Evolutionary conservation across 129 eudicot genomes (phyloP), one percentile per base, ranked within the genome.

Genomic region (Lactuca saligna): DNA sequence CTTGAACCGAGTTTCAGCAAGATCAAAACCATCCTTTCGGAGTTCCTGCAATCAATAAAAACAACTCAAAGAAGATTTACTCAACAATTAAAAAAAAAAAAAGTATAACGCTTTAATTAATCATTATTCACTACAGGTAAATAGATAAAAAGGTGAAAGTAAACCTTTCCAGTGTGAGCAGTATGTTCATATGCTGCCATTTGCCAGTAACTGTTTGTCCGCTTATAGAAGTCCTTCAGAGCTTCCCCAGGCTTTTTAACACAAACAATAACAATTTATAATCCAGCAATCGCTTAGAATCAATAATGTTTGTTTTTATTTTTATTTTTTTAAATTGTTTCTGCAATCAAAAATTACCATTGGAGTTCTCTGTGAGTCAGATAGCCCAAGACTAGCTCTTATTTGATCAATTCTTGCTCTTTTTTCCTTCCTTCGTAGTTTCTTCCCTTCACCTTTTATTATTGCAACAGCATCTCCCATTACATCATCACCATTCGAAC

Each of bases 121-220:
- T 25, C 29, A 25, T 2, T 25, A 25, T 25, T 25, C 29, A 25
- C 8, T 5, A 39, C 44, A 39, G n/a, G 44, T 49, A 55, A 15
- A 53, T 13, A 49, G 57, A 68, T 14, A 61, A 61, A 68, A 49
- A 12, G 17, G 37, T 37, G 35, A 68, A 60, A 68, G 65, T 70
- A 31, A 53, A 89, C 98, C 95, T 93, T 93, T 83, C 98, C 98
- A 7, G 98, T 93, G 81, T 93, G 98, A 58, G 87, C 92, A 29
- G 98, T 93, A 71, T 93, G 98, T 69, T 93, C 98, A 78, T 93
- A 85, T 33, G 98, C 98, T 11, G 98, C 98, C 96, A 93, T 93
- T 89, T 93, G 98, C 98, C 98, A 93, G 84, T 93, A 93, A 86
- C 80, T 62, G 65, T 93, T 85, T 62, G 98, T 93, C 33, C 98